Base-by-base conservation (phyloP, 441 rosid genomes). In the Raphanus hybrid region DNA sequence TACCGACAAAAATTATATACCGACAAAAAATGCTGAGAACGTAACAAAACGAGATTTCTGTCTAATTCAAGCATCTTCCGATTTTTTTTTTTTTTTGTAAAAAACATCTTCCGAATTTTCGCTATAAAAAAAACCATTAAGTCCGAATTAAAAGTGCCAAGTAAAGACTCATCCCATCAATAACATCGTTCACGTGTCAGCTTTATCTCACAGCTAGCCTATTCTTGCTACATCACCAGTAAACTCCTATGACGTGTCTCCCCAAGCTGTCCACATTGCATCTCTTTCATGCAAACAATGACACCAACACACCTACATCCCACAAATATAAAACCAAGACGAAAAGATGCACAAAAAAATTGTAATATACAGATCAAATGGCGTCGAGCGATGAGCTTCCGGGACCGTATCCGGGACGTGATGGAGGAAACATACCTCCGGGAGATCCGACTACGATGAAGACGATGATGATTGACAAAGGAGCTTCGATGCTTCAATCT, bases 401-500 rank as follows among this genome's bases (percentile, higher is more conserved):
- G 2, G 86, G 75, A 11, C 76, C 87, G 2, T 79, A 71, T 41
- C 85, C 79, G 2, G 39, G 69, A 43, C 65, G 57, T 0, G 70
- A 76, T 16, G 86, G 78, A 18, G 61, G 20, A 34, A 66, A 5
- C 39, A 34, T 77, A 62, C 83, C 87, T 4, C 89, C 85, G 12
- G 92, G 91, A 61, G 70, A 84, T 67, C 83, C 86, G 3, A 84
- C 80, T 70, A 72, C 89, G 20, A 67, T 80, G 83, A 83, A 37
- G 61, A 81, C 85, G 10, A 70, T 39, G 65, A 67, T 85, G 71
- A 7, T 90, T 0, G 90, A 86, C 80, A 82, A 85, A 64, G 91
- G 90, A n/a, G 82, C 92, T 2, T 67, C 82, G 64, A 80, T 90
- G 85, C 6, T 90, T 70, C 94, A 91, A 76, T 79, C 90, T 1